phyloP scores from a whole-genome alignment of 148 eudicot genomes.

The Fallopia convolvulus region DNA sequence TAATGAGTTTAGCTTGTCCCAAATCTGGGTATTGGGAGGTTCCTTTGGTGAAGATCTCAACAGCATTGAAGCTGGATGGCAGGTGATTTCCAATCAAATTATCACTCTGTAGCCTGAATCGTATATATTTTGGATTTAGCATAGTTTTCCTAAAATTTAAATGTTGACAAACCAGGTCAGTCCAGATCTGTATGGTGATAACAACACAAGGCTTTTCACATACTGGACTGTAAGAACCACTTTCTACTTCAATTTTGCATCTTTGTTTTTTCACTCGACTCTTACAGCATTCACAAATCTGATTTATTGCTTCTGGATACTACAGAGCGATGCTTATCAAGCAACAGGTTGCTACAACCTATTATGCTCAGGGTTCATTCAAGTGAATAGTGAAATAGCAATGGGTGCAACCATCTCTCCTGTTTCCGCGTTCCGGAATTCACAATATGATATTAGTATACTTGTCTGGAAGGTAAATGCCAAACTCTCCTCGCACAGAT shows the following conservation, averaged over 20 bases:
- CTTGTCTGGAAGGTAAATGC: constrained; percentile 93
- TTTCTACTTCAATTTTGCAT: background rate
- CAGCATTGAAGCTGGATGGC: constrained; percentile 99
- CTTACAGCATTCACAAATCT: background rate
- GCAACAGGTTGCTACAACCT: constrained; percentile 98
- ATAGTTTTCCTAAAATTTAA: background rate
- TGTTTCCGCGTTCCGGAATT: constrained; percentile 64
- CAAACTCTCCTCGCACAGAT: constrained; percentile 5
- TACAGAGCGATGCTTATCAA: constrained; percentile 98
- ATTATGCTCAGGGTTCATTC: constrained; percentile 95
- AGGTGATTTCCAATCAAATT: constrained; percentile 36
- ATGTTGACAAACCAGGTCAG: constrained; percentile 54
- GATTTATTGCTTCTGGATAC: background rate
- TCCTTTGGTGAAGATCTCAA: constrained; percentile 97
- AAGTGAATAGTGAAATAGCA: constrained; percentile 83
- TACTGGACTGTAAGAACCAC: constrained; percentile 85
- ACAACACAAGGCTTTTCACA: constrained; percentile 96
- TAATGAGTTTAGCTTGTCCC: constrained; percentile 94
- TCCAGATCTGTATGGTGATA: constrained; percentile 96
- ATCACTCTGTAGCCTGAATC: background rate
- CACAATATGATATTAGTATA: constrained; percentile 92
- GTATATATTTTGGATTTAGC: background rate
- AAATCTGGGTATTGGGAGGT: constrained; percentile 90
- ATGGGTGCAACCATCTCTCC: constrained; percentile 99
- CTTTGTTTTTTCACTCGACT: too few species aligned